Evolutionary conservation across 768 basidiomycete species (phyloP).

Genomic region (Termitomyces sp.): DNA sequence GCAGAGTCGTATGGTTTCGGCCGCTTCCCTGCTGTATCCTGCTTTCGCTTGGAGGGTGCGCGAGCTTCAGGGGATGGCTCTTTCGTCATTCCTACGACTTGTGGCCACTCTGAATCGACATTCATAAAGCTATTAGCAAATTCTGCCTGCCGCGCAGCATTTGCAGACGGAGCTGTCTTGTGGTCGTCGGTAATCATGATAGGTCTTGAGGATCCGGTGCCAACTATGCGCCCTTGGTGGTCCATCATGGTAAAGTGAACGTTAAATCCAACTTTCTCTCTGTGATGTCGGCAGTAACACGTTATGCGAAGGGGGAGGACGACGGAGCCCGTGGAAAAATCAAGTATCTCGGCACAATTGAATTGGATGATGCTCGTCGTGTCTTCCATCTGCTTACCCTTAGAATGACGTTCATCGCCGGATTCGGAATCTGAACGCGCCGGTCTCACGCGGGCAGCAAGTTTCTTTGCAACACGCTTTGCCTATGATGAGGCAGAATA

Average conservation of each 20-base stretch:
- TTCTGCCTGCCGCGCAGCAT: constrained; percentile 26
- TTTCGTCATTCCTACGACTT: constrained; percentile 23
- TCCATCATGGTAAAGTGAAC: constrained; percentile 87
- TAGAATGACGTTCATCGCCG: constrained; percentile 48
- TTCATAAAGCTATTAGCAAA: constrained; percentile 28
- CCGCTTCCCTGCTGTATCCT: constrained; percentile 50
- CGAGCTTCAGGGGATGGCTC: constrained; percentile 31
- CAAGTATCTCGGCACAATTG: constrained; percentile 88
- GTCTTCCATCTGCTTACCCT: constrained; percentile 55
- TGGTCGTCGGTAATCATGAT: constrained; percentile 99
- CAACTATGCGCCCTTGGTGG: constrained; percentile 73
- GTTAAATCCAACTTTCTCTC: constrained; percentile 93
- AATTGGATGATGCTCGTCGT: constrained; percentile 90
- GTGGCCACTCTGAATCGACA: constrained; percentile 50
- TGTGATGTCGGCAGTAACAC: constrained; percentile 98
- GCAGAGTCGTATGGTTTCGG: constrained; percentile 67
- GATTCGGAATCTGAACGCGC: constrained; percentile 74
- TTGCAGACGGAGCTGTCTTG: constrained; percentile 60
- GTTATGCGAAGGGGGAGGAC: constrained; percentile 93
- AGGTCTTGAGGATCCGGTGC: constrained; percentile 76
- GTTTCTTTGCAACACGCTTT: constrained; percentile 86
- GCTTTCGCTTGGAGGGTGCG: constrained; percentile 50
- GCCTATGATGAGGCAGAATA: constrained; percentile 43
- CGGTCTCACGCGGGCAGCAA: constrained; percentile 80
- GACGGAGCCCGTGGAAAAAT: constrained; percentile 83